These are phyloP conservation scores for Vinca major DNA, from an alignment of 305 asterid species.

Conservation along the genomic window DNA sequence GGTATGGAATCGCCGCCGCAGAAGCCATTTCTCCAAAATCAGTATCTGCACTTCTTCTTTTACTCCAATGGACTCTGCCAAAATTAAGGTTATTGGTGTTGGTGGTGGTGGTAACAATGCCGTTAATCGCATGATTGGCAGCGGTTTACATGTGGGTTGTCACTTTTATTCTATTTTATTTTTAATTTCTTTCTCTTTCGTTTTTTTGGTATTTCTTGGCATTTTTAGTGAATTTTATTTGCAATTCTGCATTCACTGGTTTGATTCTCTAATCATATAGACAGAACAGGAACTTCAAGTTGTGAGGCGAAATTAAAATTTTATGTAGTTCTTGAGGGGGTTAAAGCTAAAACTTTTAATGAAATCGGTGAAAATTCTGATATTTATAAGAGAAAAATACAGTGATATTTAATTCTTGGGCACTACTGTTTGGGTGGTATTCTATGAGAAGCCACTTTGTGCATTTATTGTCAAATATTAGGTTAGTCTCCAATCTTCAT, in stretches of 20 bases:
- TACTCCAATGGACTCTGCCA: constrained; percentile 59
- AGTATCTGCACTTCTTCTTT: constrained; percentile 20
- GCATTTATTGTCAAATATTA: no score
- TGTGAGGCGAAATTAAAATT: no score
- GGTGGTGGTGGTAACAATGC: constrained; percentile 99
- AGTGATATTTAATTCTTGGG: no score
- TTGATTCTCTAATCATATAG: no score
- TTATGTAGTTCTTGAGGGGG: no score
- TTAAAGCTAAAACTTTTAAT: no score
- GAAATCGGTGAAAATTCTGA: no score
- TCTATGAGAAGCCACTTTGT: no score
- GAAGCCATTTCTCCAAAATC: constrained; percentile 17
- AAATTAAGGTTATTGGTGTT: constrained; percentile 85
- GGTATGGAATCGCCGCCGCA: constrained; percentile 34
- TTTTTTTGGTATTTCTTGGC: constrained; percentile 2
- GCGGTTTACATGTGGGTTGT: constrained; percentile 64
- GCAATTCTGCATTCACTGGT: not conserved
- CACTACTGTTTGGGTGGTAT: no score
- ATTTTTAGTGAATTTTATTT: not conserved
- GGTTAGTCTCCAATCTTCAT: no score
- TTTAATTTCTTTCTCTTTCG: not conserved
- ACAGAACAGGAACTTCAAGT: no score
- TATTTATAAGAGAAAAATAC: no score
- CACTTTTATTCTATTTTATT: not conserved
- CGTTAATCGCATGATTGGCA: constrained; percentile 90